phyloP scores from a whole-genome alignment of 257 asterid species.

The Asclepias syriaca region DNA sequence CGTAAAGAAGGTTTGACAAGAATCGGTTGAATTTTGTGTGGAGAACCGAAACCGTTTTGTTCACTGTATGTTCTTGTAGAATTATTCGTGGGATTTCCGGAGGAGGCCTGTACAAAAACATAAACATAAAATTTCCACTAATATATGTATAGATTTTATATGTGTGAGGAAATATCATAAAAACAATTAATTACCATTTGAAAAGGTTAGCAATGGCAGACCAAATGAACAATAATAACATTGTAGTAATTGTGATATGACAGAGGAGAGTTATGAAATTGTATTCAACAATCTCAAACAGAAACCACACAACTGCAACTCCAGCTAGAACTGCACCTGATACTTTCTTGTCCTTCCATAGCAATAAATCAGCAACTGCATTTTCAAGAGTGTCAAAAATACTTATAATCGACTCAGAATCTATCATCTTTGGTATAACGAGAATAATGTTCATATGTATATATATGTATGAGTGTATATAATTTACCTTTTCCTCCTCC shows the following conservation, averaged over 20 bases:
- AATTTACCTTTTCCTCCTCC: constrained; percentile 55
- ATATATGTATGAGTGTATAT: no score
- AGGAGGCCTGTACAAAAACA: constrained; percentile 35
- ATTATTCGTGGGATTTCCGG: constrained; percentile 35
- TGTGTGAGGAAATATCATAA: no score
- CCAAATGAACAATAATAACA: constrained; percentile 56
- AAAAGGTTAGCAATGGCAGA: constrained; percentile 34
- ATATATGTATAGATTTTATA: no score
- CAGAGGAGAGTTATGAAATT: constrained; percentile 43
- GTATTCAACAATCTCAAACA: constrained; percentile 52
- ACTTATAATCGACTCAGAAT: no score
- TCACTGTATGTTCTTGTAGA: constrained; percentile 30
- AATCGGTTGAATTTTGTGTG: constrained; percentile 32
- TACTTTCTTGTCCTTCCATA: constrained; percentile 48
- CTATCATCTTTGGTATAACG: no score
- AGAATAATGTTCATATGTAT: no score
- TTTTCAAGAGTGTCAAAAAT: no score
- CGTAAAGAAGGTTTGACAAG: constrained; percentile 22
- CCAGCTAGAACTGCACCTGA: constrained; percentile 45
- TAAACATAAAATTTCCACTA: background rate
- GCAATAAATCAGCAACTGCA: constrained; percentile 52
- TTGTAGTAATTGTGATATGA: constrained; percentile 47
- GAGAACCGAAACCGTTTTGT: constrained; percentile 23
- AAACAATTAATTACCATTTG: constrained; percentile 26
- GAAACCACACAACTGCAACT: constrained; percentile 45